A percentile compares a stretch with the other conserved stretches of the same genome.
These are phyloP conservation scores for Tuber borchii DNA, from an alignment of 495 filamentous ascomycete species.

Conservation along the genomic window DNA sequence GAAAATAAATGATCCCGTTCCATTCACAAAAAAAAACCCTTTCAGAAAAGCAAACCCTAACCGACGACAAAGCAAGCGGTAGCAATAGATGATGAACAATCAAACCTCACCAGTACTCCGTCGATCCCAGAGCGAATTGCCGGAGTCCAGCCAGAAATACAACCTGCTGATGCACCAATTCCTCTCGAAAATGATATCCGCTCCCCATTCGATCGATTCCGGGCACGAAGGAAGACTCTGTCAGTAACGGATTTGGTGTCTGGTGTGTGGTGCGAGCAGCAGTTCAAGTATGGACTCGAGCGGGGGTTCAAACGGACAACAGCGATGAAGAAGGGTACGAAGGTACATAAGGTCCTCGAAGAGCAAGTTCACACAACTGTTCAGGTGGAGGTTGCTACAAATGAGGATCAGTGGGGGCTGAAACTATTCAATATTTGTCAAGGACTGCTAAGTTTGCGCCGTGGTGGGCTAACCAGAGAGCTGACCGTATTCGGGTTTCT, in stretches of 20 bases:
- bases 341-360: conserved; percentile 75
- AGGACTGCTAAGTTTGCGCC: conserved; percentile 67
- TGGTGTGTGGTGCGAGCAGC: conserved; percentile 91
- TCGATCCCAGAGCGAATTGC: conserved; percentile 15
- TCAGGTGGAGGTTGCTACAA: conserved; percentile 60
- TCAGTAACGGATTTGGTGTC: conserved; percentile 83
- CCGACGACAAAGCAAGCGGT: conserved; percentile 8
- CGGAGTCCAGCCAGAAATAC: conserved; percentile 10
- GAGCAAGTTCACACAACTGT: conserved; percentile 75
- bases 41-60: conserved; percentile 12
- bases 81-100: conserved; percentile 12
- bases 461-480: conserved; percentile 77
- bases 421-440: conserved; percentile 89
- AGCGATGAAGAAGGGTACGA: conserved; percentile 74
- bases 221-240: conserved; percentile 70
- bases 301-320: conserved; percentile 66
- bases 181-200: conserved; percentile 19
- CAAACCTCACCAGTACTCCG: not conserved
- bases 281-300: conserved; percentile 78
- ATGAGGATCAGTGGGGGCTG: conserved; percentile 77
- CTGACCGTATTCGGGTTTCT: conserved; percentile 87
- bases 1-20: conserved; percentile 1
- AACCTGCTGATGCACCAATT: conserved; percentile 31
- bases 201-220: conserved; percentile 68
- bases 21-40: conserved; percentile 6